Evolutionary conservation across 768 basidiomycete species (phyloP).

Genomic region (Podaxis carcinomalis): DNA sequence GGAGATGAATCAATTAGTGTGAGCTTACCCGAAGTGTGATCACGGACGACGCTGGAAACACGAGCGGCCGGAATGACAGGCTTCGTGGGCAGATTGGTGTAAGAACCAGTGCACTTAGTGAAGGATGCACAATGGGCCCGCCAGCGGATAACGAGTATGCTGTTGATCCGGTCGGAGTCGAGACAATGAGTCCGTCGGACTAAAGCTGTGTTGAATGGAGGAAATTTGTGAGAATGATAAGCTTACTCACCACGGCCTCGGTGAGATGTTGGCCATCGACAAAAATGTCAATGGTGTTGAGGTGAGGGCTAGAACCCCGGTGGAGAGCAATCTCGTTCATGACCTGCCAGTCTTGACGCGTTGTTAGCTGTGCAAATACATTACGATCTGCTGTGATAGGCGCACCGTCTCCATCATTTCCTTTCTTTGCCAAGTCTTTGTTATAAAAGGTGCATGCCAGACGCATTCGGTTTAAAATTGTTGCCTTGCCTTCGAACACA

Average conservation of each 20-base stretch:
- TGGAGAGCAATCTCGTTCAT: constrained; percentile 97
- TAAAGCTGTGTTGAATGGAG: constrained; percentile 23
- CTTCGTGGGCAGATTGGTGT: constrained; percentile 97
- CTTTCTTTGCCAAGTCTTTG: constrained; percentile 51
- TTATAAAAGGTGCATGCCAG: constrained; percentile 78
- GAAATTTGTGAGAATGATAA: neutral
- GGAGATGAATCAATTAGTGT: neutral
- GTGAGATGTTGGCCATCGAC: constrained; percentile 95
- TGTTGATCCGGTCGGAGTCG: constrained; percentile 94
- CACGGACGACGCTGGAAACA: constrained; percentile 80
- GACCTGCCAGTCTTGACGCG: constrained; percentile 77
- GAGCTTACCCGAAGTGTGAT: constrained; percentile 65
- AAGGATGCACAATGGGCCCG: constrained; percentile 94
- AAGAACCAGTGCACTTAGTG: constrained; percentile 81
- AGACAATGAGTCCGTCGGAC: constrained; percentile 93
- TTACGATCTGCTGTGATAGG: constrained; percentile 7
- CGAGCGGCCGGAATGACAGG: constrained; percentile 86
- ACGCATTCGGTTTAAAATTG: constrained; percentile 86
- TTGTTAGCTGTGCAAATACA: neutral
- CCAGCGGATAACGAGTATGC: constrained; percentile 95
- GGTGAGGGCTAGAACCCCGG: constrained; percentile 85
- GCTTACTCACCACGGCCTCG: constrained; percentile 79
- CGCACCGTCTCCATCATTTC: constrained; percentile 55
- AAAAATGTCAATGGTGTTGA: constrained; percentile 90
- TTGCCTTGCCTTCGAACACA: constrained; percentile 75